Evolutionary conservation across 345 rosid genomes (phyloP).

Genomic region (Brassica carinata): DNA sequence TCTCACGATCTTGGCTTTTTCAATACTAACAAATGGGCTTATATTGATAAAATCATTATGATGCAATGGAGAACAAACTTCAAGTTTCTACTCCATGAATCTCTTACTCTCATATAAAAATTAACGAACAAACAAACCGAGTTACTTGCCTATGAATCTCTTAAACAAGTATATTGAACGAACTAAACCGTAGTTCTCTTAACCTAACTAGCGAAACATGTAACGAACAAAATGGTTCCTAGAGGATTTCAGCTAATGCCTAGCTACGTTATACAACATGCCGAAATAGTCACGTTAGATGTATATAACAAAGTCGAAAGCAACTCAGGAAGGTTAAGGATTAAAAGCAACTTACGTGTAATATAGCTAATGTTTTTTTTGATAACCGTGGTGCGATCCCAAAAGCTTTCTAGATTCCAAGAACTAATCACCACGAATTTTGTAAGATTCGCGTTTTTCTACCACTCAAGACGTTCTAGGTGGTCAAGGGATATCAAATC

Average conservation of each 20-base stretch:
- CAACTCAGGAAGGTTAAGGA: neutral
- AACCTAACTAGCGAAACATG: constrained; percentile 7
- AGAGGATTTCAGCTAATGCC: constrained; percentile 17
- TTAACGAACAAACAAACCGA: constrained; percentile 6
- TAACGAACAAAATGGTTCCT: constrained; percentile 18
- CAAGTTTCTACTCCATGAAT: neutral
- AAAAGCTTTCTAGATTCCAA: no score
- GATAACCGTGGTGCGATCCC: no score
- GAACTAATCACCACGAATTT: no score
- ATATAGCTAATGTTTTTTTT: neutral
- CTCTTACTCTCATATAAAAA: neutral
- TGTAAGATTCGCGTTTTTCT: no score
- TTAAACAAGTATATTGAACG: neutral
- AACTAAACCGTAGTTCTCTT: neutral
- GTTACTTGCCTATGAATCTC: constrained; percentile 11
- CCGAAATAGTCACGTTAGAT: constrained; percentile 5
- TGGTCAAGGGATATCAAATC: no score
- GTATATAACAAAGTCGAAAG: constrained; percentile 7
- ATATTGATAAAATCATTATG: constrained; percentile 12
- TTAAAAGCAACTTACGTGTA: neutral
- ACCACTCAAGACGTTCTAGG: no score
- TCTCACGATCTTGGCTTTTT: neutral
- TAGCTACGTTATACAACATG: neutral
- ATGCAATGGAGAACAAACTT: constrained; percentile 1
- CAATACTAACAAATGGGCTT: neutral